phyloP scores from a whole-genome alignment of 768 basidiomycete species.

The Favolaschia claudopus region DNA sequence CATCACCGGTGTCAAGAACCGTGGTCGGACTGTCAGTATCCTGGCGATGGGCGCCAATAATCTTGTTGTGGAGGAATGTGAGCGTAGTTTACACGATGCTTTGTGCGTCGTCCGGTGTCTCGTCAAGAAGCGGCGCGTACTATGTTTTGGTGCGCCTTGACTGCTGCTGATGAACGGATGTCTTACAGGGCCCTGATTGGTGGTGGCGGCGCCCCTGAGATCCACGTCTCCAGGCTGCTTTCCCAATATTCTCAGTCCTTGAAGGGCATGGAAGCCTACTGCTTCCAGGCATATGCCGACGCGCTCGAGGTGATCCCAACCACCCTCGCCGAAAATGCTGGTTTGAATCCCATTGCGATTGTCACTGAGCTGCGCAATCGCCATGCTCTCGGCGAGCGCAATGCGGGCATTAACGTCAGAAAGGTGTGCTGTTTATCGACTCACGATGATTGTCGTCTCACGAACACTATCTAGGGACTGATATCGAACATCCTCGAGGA shows the following conservation, averaged over 20 bases:
- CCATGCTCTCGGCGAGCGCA: constrained; percentile 93
- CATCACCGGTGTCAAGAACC: constrained; percentile 94
- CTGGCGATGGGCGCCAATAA: constrained; percentile 94
- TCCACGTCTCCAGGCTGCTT: constrained; percentile 91
- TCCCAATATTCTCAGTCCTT: constrained; percentile 92
- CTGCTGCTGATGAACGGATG: not conserved
- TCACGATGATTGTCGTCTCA: not conserved
- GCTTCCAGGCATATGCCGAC: constrained; percentile 98
- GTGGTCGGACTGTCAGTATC: constrained; percentile 93
- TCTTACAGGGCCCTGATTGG: constrained; percentile 82
- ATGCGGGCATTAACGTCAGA: constrained; percentile 97
- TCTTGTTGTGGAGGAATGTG: constrained; percentile 95
- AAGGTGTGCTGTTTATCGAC: constrained; percentile 63
- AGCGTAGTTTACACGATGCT: constrained; percentile 97
- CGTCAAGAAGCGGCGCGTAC: constrained; percentile 91
- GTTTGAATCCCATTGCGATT: constrained; percentile 96
- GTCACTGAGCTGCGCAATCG: constrained; percentile 97
- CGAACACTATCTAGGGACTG: constrained; percentile 66
- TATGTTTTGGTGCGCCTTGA: not conserved
- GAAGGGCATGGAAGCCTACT: constrained; percentile 98
- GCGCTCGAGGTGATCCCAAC: constrained; percentile 98
- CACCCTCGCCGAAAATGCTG: constrained; percentile 97
- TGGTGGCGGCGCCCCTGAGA: constrained; percentile 97
- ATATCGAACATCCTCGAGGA: constrained; percentile 98
- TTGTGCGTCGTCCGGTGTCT: constrained; percentile 98